Evolutionary conservation across 225 moss, liverwort and hornwort genomes (phyloP), one percentile per base, ranked within the genome.

Genomic region (Polytrichum formosum): DNA sequence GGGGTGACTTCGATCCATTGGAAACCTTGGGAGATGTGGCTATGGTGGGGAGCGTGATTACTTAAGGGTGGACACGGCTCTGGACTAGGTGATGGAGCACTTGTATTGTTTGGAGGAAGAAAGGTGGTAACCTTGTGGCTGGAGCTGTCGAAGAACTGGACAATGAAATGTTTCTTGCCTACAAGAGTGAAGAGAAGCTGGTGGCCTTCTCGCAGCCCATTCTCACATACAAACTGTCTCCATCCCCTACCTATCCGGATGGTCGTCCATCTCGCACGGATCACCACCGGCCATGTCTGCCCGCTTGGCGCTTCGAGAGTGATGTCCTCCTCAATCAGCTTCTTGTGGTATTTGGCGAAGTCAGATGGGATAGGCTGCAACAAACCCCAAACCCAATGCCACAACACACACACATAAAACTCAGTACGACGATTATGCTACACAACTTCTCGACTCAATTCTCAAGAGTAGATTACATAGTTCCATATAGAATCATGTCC

Each of bases 201-300:
- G 75, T 67, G 26, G 0, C 81, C 75, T 73, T 67, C 73, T 6
- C 6, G 66, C 2, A 84, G 66, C 18, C 69, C 63, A 9, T 78
- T 84, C 1, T 70, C 70, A 3, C 21, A 0, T 0, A 60, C 53
- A 29, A 84, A 84, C 6, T 70, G 67, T 26, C 23, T 69, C 84
- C 84, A 84, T 2, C 84, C 84, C 70, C 53, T 78, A n/a, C 73
- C 73, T 17, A 84, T 70, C 7, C 75, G 72, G 53, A 28, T 16
- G 26, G 5, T 5, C 18, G 16, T 9, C 68, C 27, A 68, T 9
- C 6, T 6, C 5, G 25, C 55, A 18, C 64, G 62, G 6, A 81
- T 22, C 1, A 54, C 2, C 1, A 60, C 30, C 4, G 0, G 35
- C 78, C 78, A 84, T 0, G 21, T 20, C 20, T 6, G 28, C 26